phyloP scores from a whole-genome alignment of 2,329 filamentous ascomycete species.

The Anthostomella pinea region DNA sequence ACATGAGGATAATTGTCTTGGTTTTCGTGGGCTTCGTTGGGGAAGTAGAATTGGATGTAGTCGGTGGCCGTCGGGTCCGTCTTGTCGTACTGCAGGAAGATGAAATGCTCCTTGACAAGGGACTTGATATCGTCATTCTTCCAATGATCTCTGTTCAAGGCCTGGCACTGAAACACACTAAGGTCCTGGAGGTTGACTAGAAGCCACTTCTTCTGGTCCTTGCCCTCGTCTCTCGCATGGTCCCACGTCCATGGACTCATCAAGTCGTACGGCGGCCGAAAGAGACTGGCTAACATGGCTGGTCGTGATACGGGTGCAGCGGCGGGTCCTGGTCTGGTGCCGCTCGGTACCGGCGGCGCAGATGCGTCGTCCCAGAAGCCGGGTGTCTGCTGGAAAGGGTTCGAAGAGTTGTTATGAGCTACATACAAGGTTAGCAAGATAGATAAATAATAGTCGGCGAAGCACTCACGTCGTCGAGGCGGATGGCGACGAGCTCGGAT shows the following conservation, averaged over 20 bases:
- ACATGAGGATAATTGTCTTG: conserved; percentile 94
- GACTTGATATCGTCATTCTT: conserved; percentile 77
- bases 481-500: conserved; percentile 49
- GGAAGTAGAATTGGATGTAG: conserved; percentile 90
- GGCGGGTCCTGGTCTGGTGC: conserved; percentile 20
- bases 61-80: conserved; percentile 73
- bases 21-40: conserved; percentile 66
- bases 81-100: conserved; percentile 93
- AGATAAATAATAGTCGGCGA: too few species aligned
- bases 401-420: conserved; percentile 18
- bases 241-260: conserved; percentile 83
- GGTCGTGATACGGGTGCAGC: conserved; percentile 62
- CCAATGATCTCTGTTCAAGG: conserved; percentile 93
- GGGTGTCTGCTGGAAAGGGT: conserved; percentile 30
- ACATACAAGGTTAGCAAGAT: conserved; percentile 6
- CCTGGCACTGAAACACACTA: conserved; percentile 90
- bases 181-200: conserved; percentile 94
- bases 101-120: conserved; percentile 86
- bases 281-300: conserved; percentile 85
- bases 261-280: conserved; percentile 86
- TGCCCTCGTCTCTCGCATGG: conserved; percentile 78
- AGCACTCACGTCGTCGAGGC: conserved; percentile 22
- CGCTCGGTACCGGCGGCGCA: conserved; percentile 39
- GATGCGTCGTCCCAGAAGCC: conserved; percentile 38
- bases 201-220: conserved; percentile 88